Evolutionary conservation across 1,139 yeast genomes (phyloP).

Genomic region (Magnusiomyces paraingens): DNA sequence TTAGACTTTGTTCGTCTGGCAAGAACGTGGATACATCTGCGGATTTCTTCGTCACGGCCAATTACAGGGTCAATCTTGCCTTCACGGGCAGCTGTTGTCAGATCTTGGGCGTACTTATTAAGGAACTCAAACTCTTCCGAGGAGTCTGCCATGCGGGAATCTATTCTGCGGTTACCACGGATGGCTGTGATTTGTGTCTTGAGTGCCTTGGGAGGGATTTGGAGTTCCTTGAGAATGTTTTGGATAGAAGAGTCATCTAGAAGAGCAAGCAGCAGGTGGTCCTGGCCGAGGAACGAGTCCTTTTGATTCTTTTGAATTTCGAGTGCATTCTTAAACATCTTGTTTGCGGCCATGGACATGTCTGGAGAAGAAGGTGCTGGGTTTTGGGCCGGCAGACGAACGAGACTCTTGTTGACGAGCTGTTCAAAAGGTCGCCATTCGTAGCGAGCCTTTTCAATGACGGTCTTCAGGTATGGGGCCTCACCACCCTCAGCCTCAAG

Average conservation of each 20-base stretch:
- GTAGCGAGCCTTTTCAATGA: constrained; percentile 78
- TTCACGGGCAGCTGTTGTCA: constrained; percentile 87
- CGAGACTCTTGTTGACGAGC: constrained; percentile 70
- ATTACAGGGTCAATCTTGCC: constrained; percentile 97
- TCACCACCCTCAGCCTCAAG: constrained; percentile 41
- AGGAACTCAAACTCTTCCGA: constrained; percentile 78
- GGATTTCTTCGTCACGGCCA: constrained; percentile 97
- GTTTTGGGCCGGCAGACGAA: constrained; percentile 75
- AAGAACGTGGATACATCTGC: constrained; percentile 87
- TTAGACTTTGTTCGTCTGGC: constrained; percentile 96
- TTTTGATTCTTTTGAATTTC: constrained; percentile 82
- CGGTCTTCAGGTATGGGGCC: constrained; percentile 60
- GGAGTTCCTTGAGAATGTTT: constrained; percentile 66
- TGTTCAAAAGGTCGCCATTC: constrained; percentile 82
- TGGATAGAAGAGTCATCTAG: constrained; percentile 70
- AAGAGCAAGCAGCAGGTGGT: constrained; percentile 79
- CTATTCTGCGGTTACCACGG: constrained; percentile 89
- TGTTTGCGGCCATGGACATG: constrained; percentile 46
- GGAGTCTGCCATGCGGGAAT: constrained; percentile 90
- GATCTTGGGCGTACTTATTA: constrained; percentile 82
- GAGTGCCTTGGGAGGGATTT: constrained; percentile 61
- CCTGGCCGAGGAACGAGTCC: constrained; percentile 89
- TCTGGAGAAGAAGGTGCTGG: constrained; percentile 80
- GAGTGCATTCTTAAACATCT: constrained; percentile 59
- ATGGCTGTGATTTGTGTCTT: constrained; percentile 76